Percentiles rank a stretch among this genome's conserved stretches.
These are phyloP conservation scores for Musa schizocarpa DNA, from an alignment of 176 grass and related monocot genomes.

Conservation along the genomic window DNA sequence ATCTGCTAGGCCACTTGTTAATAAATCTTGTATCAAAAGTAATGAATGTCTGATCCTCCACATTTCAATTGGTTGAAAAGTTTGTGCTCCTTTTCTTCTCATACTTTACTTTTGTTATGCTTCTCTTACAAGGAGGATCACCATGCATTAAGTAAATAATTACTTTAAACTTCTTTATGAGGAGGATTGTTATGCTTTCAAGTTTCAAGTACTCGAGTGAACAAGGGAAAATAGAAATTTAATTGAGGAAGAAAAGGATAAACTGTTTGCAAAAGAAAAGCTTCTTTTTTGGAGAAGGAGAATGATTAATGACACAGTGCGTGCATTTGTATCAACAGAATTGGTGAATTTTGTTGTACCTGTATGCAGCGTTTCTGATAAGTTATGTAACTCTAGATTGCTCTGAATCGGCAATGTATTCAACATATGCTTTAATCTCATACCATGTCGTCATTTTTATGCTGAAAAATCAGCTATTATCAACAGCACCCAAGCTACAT, in stretches of 20 bases:
- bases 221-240: background rate
- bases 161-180: no score
- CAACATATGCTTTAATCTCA: background rate
- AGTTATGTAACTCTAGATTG: background rate
- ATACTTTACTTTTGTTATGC: no score
- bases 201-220: background rate
- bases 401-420: background rate
- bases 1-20: no score
- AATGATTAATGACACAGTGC: background rate
- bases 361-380: background rate
- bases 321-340: background rate
- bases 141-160: no score
- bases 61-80: no score
- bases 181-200: background rate
- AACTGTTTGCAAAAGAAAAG: background rate
- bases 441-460: background rate
- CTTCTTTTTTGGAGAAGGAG: background rate
- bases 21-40: no score
- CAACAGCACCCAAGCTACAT: background rate
- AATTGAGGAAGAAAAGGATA: background rate
- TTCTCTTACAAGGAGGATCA: background rate
- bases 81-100: no score
- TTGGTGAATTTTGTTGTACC: background rate
- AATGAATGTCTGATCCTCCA: no score
- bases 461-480: background rate